phyloP scores from a whole-genome alignment of 495 filamentous ascomycete species.

The Eremomyces bilateralis region DNA sequence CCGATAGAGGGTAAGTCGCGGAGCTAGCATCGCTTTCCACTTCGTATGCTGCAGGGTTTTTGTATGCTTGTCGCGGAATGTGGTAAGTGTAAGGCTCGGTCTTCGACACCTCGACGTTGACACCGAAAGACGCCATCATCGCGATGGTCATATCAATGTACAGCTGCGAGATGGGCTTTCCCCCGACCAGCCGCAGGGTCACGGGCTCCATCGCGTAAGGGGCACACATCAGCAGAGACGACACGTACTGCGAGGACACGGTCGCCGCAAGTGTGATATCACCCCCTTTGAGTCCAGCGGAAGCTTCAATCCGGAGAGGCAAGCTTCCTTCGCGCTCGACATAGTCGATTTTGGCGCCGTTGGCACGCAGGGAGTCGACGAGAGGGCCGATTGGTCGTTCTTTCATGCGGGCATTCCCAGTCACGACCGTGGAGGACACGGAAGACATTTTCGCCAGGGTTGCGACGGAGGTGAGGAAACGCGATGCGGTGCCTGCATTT shows the following conservation, averaged over 20 bases:
- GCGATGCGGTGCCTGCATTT: constrained; percentile 88
- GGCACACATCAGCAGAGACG: constrained; percentile 87
- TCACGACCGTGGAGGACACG: constrained; percentile 43
- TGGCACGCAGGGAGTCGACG: constrained; percentile 73
- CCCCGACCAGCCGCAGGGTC: constrained; percentile 71
- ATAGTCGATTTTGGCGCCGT: constrained; percentile 68
- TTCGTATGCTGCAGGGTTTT: constrained; percentile 68
- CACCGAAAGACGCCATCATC: constrained; percentile 92
- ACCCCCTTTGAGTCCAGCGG: constrained; percentile 73
- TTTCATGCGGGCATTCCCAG: constrained; percentile 93
- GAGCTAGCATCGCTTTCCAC: constrained; percentile 96
- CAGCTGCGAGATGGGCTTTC: constrained; percentile 85
- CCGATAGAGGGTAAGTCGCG: constrained; percentile 86
- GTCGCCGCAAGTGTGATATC: constrained; percentile 82
- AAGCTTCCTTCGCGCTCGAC: constrained; percentile 60
- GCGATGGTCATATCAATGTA: constrained; percentile 98
- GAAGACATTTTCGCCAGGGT: constrained; percentile 50
- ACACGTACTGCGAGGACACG: constrained; percentile 93
- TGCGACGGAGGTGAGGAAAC: constrained; percentile 86
- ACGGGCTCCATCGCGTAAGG: constrained; percentile 90
- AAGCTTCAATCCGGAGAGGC: constrained; percentile 63
- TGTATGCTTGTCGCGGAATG: constrained; percentile 70
- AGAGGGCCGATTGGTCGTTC: constrained; percentile 79
- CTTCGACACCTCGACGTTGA: constrained; percentile 49
- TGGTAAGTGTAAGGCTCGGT: constrained; percentile 79